These are phyloP conservation scores for Ustilago bromivora DNA, from an alignment of 1,284 basidiomycete genomes.

Conservation along the genomic window DNA sequence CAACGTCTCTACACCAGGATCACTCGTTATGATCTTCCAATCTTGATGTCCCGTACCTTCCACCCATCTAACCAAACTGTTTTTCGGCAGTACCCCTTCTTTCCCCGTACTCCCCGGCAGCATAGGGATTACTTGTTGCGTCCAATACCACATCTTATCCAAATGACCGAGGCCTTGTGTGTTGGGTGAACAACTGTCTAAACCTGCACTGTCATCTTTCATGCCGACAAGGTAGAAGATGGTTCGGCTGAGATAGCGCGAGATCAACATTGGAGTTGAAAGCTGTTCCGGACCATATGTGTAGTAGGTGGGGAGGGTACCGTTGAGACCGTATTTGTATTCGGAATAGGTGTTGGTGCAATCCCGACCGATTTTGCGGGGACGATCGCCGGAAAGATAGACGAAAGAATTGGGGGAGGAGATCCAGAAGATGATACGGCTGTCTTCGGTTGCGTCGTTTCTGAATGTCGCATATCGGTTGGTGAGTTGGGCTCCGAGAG, in stretches of 20 bases:
- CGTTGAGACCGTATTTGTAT: slow-evolving; percentile 67
- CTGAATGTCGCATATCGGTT: slow-evolving; percentile 61
- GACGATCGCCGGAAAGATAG: slow-evolving; percentile 56
- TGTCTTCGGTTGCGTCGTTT: slow-evolving; percentile 35
- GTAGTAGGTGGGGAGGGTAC: slow-evolving; percentile 55
- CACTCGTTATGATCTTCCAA: slow-evolving; percentile 50
- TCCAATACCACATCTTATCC: slow-evolving; percentile 62
- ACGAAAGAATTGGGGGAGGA: slow-evolving; percentile 60
- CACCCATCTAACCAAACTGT: slow-evolving; percentile 41
- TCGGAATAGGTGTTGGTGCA: slow-evolving; percentile 48
- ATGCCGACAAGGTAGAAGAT: slow-evolving; percentile 59
- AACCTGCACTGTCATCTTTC: slow-evolving; percentile 42
- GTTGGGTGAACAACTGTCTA: slow-evolving; percentile 50
- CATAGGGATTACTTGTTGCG: slow-evolving; percentile 44
- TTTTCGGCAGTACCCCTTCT: slow-evolving; percentile 43
- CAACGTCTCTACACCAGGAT: slow-evolving; percentile 56
- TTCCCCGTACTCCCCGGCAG: slow-evolving; percentile 44
- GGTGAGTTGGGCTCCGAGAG: slow-evolving; percentile 59
- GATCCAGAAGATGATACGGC: slow-evolving; percentile 58
- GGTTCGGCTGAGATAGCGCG: slow-evolving; percentile 44
- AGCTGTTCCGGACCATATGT: slow-evolving; percentile 1
- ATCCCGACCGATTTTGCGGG: slow-evolving; percentile 12
- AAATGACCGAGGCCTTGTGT: slow-evolving; percentile 59
- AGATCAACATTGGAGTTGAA: slow-evolving; percentile 19
- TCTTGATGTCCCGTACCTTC: slow-evolving; percentile 52